These are phyloP conservation scores for Ceratocystiopsis brevicomis DNA, from an alignment of 2,329 filamentous ascomycete species.

Conservation along the genomic window DNA sequence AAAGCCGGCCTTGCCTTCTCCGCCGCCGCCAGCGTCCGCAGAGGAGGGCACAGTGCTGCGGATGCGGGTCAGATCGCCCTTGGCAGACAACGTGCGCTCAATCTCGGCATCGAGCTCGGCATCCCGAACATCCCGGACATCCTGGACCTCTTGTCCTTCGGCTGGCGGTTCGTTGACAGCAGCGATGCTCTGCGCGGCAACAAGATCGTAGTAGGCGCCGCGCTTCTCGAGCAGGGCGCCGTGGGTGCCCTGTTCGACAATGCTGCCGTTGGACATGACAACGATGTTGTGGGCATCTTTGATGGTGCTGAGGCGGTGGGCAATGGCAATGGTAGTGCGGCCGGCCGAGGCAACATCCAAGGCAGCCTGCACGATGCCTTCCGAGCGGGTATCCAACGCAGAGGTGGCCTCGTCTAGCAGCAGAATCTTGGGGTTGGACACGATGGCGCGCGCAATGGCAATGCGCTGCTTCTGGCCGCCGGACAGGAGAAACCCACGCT, in stretches of 20 bases:
- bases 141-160: too few relatives aligned
- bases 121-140: conserved; percentile 18
- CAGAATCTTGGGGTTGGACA: conserved; percentile 80
- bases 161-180: conserved; percentile 30
- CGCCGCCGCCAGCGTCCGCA: neutral
- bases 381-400: conserved; percentile 82
- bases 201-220: conserved; percentile 66
- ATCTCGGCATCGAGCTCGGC: conserved; percentile 29
- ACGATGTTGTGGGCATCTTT: conserved; percentile 90
- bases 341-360: conserved; percentile 71
- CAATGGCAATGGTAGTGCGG: conserved; percentile 88
- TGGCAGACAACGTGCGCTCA: conserved; percentile 17
- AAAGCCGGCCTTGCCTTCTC: conserved; percentile 13
- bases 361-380: conserved; percentile 84
- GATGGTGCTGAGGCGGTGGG: conserved; percentile 87
- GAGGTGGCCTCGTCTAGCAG: conserved; percentile 91
- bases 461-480: conserved; percentile 96
- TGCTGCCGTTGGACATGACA: conserved; percentile 69
- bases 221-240: conserved; percentile 51
- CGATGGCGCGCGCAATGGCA: conserved; percentile 77
- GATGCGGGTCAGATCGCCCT: conserved; percentile 33
- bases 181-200: conserved; percentile 72
- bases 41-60: conserved; percentile 21
- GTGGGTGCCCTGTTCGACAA: conserved; percentile 84
- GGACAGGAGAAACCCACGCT: conserved; percentile 78